Percentiles rank a stretch among this genome's conserved stretches.
These are phyloP conservation scores for Parathielavia hyrcaniae DNA, from an alignment of 495 filamentous ascomycete genomes.

Conservation along the genomic window DNA sequence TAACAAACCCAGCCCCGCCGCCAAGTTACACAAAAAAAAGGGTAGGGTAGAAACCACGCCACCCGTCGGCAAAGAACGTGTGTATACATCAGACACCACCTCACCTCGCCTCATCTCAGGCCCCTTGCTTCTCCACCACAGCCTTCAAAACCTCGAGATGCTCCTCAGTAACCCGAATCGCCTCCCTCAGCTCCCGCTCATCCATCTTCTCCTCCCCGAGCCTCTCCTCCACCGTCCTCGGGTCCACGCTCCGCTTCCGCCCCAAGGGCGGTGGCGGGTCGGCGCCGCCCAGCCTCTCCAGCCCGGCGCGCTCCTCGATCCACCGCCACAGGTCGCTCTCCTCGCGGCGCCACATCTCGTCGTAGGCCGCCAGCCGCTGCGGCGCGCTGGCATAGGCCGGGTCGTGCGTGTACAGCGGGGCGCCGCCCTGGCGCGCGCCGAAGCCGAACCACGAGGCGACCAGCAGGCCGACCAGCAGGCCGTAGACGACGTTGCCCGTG, in stretches of 20 bases:
- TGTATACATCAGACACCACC: background rate
- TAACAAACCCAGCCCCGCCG: background rate
- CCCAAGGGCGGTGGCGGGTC: slow-evolving; percentile 33
- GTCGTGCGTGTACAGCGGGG: slow-evolving; percentile 31
- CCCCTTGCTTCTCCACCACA: slow-evolving; percentile 53
- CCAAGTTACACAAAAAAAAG: background rate
- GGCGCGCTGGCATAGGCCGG: slow-evolving; percentile 44
- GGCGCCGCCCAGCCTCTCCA: slow-evolving; percentile 53
- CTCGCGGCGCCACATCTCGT: slow-evolving; percentile 86
- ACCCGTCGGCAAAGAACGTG: slow-evolving; percentile 1
- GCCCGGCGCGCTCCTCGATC: slow-evolving; percentile 81
- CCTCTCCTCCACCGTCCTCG: slow-evolving; percentile 46
- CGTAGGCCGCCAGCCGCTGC: slow-evolving; percentile 75
- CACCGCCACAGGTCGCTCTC: slow-evolving; percentile 93
- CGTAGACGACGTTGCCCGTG: slow-evolving; percentile 60
- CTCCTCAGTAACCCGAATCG: slow-evolving; percentile 79
- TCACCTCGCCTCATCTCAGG: slow-evolving; percentile 7
- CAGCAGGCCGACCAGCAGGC: slow-evolving; percentile 52
- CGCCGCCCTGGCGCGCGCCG: slow-evolving; percentile 37
- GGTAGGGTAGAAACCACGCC: background rate
- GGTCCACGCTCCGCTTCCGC: slow-evolving; percentile 41
- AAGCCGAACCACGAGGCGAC: slow-evolving; percentile 53
- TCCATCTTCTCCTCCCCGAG: slow-evolving; percentile 66
- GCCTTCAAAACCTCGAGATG: slow-evolving; percentile 66
- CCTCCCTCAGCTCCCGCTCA: slow-evolving; percentile 74